Base-by-base conservation (phyloP, 495 filamentous ascomycete species). In the Penicillium odoratum region DNA sequence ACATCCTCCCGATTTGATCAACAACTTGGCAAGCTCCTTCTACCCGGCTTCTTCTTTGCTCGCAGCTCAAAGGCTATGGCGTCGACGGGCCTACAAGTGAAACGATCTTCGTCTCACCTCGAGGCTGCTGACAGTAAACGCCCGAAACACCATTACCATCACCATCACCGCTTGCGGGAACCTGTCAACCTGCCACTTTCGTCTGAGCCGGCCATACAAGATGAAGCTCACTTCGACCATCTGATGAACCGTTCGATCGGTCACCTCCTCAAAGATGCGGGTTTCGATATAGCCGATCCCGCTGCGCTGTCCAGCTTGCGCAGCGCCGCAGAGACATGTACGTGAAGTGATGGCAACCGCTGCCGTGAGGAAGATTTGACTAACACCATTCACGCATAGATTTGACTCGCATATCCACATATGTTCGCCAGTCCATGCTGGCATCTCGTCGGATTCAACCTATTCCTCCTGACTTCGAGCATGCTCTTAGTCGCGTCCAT, bases 401-500 rank as follows among this genome's bases (percentile, higher is more conserved):
- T 75, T 81, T 88, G 67, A 59, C 79, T 31, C 72, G 78, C 53
- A 78, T 89, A 53, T 70, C 85, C 11, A 76, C 76, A 16, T 71
- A 78, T 49, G 75, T 90, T 29, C 79, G 79, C 26, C 72, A 81
- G 38, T 86, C 87, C 5, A 88, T 91, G 84, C 69, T 77, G 30
- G 73, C 80, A 13, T 75, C 76, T 18, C 79, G 89, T 30, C 85
- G 89, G 15, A 75, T 78, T 15, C 76, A 81, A 48, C 81, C 88
- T 4, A 83, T 85, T 13, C 83, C 88, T 15, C 76, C 82, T 40
- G 89, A 93, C 69, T 92, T 90, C 65, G 79, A 86, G 45, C 79
- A 83, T 60, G 87, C 85, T 38, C 70, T 92, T 36, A 72, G 73
- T 28, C 65, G 69, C 55, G 58, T 63, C 34, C 59, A 47, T 11